A percentile compares a stretch with the other conserved stretches of the same genome.
These are phyloP conservation scores for Penicillium ucsense DNA, from an alignment of 495 filamentous ascomycete genomes.

Conservation along the genomic window DNA sequence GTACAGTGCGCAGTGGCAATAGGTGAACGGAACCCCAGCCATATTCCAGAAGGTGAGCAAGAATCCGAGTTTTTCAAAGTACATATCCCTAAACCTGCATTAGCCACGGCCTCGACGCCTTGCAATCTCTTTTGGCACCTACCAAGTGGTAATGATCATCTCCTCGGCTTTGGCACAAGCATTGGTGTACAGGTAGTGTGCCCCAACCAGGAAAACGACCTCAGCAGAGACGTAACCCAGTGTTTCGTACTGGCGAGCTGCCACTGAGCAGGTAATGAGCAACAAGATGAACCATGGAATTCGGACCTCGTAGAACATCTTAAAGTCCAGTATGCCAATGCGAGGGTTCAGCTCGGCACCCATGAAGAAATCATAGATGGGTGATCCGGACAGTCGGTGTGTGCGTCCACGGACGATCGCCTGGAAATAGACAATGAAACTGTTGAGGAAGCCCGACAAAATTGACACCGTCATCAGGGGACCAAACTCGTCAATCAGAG, in stretches of 20 bases:
- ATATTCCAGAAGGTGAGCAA: constrained; percentile 99
- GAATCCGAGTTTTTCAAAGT: constrained; percentile 97
- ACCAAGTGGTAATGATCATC: constrained; percentile 75
- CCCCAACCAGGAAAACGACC: constrained; percentile 73
- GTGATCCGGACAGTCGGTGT: constrained; percentile 86
- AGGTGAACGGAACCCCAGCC: constrained; percentile 83
- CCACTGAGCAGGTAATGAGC: constrained; percentile 59
- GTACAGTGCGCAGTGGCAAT: constrained; percentile 92
- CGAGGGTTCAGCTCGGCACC: constrained; percentile 92
- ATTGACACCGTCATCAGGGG: not conserved
- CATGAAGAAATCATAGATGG: constrained; percentile 97
- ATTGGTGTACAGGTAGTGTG: constrained; percentile 87
- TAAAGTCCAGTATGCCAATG: constrained; percentile 83
- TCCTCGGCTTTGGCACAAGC: constrained; percentile 92
- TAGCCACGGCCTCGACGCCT: no score
- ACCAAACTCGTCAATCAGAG: not conserved
- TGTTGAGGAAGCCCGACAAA: not conserved
- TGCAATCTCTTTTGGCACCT: no score
- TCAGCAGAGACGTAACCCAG: constrained; percentile 84
- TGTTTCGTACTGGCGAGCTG: constrained; percentile 71
- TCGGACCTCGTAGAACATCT: constrained; percentile 98
- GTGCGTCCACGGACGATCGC: constrained; percentile 64
- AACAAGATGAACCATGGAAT: constrained; percentile 93
- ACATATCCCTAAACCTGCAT: constrained; percentile 58
- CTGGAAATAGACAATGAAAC: constrained; percentile 30